These are phyloP conservation scores for Spergularia bocconei DNA, from an alignment of 148 eudicot genomes.

Conservation along the genomic window DNA sequence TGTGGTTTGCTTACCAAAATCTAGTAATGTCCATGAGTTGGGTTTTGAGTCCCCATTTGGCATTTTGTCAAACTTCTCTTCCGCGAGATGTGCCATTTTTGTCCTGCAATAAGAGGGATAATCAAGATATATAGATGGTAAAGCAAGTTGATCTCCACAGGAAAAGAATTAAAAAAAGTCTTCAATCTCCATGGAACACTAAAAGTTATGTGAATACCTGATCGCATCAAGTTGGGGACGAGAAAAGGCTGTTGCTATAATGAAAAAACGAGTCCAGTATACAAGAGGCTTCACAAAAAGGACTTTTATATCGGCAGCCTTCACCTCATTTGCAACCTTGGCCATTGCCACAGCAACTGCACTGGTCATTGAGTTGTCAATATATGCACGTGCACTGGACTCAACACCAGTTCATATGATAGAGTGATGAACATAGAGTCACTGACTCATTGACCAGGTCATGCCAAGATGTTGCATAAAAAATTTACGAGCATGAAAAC, in stretches of 20 bases:
- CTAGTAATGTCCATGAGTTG: slow-evolving; percentile 92
- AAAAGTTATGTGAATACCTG: slow-evolving; percentile 37
- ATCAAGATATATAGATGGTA: slow-evolving; percentile 1
- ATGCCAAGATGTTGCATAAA: not conserved
- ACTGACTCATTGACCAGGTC: not conserved
- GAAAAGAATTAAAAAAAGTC: not conserved
- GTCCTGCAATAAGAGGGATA: slow-evolving; percentile 37
- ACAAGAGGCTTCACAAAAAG: slow-evolving; percentile 97
- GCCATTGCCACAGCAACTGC: slow-evolving; percentile 95
- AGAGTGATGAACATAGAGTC: not conserved
- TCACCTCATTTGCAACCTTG: slow-evolving; percentile 88
- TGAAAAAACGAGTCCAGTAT: slow-evolving; percentile 95
- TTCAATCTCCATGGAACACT: not conserved
- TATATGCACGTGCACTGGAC: slow-evolving; percentile 5
- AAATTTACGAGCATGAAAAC: not conserved
- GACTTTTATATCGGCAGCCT: slow-evolving; percentile 83
- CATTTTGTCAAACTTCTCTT: slow-evolving; percentile 61
- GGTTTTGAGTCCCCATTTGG: slow-evolving; percentile 83
- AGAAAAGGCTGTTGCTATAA: slow-evolving; percentile 92
- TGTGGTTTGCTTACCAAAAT: slow-evolving; percentile 60
- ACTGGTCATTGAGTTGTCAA: slow-evolving; percentile 26
- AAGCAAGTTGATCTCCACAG: not conserved
- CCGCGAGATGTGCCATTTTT: slow-evolving; percentile 78
- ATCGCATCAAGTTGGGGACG: slow-evolving; percentile 91
- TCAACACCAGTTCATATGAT: slow-evolving; percentile 2